Conservation (phyloP, 169 alveolate genomes). For the Babesia sp. region DNA sequence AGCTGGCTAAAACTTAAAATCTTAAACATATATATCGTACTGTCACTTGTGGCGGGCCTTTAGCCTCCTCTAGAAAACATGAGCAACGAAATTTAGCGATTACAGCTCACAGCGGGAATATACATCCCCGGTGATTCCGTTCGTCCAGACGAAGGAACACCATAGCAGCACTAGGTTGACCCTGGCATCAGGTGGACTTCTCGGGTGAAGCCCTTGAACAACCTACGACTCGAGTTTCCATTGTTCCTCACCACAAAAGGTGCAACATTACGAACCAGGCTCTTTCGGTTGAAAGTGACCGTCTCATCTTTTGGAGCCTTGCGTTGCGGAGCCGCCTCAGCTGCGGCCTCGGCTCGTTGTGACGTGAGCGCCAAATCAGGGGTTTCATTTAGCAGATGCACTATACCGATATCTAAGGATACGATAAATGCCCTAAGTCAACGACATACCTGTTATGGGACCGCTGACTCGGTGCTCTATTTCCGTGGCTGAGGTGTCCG, state of each 20-base stretch:
- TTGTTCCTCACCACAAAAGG: constrained; percentile 8
- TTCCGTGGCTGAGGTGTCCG: background rate
- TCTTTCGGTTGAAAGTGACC: background rate
- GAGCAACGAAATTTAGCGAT: too few relatives aligned
- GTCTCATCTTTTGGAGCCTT: constrained; percentile 9
- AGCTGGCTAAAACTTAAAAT: too few relatives aligned
- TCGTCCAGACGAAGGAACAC: background rate
- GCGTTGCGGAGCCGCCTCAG: background rate
- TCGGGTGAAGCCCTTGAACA: constrained; percentile 32
- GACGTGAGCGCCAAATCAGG: background rate
- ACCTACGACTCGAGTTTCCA: constrained; percentile 1
- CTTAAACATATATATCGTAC: too few relatives aligned
- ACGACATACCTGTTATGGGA: constrained; percentile 18
- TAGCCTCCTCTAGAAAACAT: too few relatives aligned
- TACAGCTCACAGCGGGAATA: too few relatives aligned
- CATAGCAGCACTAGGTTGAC: constrained; percentile 3
- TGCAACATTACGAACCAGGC: background rate
- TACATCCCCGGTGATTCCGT: too few relatives aligned
- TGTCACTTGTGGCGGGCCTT: too few relatives aligned
- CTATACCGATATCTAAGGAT: constrained; percentile 7
- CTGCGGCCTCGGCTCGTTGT: background rate
- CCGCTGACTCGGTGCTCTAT: constrained; percentile 9
- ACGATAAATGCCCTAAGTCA: too few relatives aligned
- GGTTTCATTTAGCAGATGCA: background rate
- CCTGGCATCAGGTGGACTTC: constrained; percentile 33